A percentile compares a stretch with the other conserved stretches of the same genome.
Evolutionary conservation across 345 rosid species (phyloP).

Genomic region (Moricandia arvensis): DNA sequence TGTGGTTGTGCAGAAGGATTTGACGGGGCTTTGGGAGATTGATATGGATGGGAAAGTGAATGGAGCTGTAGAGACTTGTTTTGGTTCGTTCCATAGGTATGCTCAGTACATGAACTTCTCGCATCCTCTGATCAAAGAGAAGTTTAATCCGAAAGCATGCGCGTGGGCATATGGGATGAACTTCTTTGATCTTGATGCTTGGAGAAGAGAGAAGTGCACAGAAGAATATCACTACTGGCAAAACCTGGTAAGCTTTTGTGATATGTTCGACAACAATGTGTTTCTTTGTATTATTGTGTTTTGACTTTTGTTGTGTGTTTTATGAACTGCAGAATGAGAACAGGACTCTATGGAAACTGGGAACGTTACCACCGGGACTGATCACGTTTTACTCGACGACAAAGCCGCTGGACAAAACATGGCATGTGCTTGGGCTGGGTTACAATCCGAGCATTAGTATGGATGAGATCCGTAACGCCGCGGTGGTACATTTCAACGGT

Average conservation of each 20-base stretch:
- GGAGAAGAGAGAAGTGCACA: conserved; percentile 98
- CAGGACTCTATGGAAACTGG: conserved; percentile 88
- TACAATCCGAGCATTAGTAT: conserved; percentile 90
- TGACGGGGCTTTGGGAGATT: conserved; percentile 91
- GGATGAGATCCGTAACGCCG: conserved; percentile 91
- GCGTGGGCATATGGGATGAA: conserved; percentile 99
- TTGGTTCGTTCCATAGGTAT: conserved; percentile 94
- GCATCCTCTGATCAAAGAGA: conserved; percentile 88
- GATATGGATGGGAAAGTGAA: conserved; percentile 98
- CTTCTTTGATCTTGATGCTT: conserved; percentile 97
- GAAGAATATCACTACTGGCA: conserved; percentile 99
- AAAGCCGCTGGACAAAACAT: conserved; percentile 86
- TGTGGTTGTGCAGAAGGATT: conserved; percentile 93
- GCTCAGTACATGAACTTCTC: conserved; percentile 99
- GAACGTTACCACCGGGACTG: conserved; percentile 89
- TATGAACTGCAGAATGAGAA: conserved; percentile 78
- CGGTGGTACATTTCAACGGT: conserved; percentile 94
- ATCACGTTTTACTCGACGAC: conserved; percentile 95
- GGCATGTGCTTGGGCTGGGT: conserved; percentile 97
- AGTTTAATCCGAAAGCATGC: conserved; percentile 95
- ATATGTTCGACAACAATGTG: neutral
- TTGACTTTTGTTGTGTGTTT: conserved; percentile 6
- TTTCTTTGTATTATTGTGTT: neutral
- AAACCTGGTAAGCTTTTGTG: conserved; percentile 57
- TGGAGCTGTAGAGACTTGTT: conserved; percentile 98